phyloP scores from a whole-genome alignment of 176 grass and related monocot genomes.

The Aegilops longissima region DNA sequence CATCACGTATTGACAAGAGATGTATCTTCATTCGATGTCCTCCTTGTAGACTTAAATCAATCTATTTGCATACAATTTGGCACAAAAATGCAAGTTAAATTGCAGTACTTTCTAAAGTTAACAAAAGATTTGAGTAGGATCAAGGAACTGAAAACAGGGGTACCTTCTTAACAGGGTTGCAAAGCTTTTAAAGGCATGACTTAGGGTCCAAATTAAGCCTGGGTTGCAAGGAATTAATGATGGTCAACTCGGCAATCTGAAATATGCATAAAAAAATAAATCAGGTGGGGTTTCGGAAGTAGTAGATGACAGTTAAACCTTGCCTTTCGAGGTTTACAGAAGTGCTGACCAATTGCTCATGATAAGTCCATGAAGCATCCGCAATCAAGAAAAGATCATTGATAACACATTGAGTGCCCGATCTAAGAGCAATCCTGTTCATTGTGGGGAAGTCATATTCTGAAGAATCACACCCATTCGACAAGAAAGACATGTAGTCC shows the following conservation, averaged over 20 bases:
- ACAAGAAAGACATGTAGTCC: conserved; percentile 51
- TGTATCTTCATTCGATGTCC: neutral
- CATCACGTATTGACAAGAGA: neutral
- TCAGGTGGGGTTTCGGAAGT: neutral
- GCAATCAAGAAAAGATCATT: conserved; percentile 39
- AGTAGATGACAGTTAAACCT: neutral
- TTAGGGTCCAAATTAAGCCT: conserved; percentile 53
- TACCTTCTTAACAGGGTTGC: conserved; percentile 49
- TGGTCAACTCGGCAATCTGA: conserved; percentile 44
- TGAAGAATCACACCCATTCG: conserved; percentile 37
- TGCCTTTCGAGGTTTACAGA: neutral
- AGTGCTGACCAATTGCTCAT: conserved; percentile 44
- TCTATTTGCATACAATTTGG: conserved; percentile 28
- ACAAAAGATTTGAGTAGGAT: conserved; percentile 10
- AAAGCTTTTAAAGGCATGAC: conserved; percentile 44
- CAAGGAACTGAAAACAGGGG: neutral
- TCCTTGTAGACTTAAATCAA: conserved; percentile 38
- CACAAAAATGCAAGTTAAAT: conserved; percentile 11
- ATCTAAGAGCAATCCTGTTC: conserved; percentile 49
- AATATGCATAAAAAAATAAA: conserved; percentile 16
- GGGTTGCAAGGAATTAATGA: conserved; percentile 51
- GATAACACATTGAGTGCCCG: conserved; percentile 45
- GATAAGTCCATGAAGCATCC: conserved; percentile 55
- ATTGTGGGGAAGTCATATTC: conserved; percentile 43
- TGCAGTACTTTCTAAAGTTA: neutral